A percentile compares a stretch with the other conserved stretches of the same genome.
phyloP scores from a whole-genome alignment of 139 green algal genomes.

The Chlorokybus atmophyticus region DNA sequence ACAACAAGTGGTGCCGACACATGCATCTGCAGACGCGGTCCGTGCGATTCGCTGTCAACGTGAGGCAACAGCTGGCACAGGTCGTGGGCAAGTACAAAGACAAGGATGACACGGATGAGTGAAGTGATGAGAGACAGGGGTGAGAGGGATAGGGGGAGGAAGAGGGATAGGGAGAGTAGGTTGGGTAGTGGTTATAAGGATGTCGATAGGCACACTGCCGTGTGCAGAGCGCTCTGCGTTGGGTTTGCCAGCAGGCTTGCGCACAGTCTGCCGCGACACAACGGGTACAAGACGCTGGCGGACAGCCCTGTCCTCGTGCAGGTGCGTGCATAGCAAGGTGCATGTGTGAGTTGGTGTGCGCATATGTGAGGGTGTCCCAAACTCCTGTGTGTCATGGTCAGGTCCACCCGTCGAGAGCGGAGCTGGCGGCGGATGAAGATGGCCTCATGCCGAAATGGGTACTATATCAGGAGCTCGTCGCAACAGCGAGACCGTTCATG shows the following conservation, averaged over 20 bases:
- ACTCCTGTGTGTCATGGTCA: too few species aligned
- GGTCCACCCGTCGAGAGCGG: conserved; percentile 51
- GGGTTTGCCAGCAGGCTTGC: conserved; percentile 69
- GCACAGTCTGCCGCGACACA: conserved; percentile 49
- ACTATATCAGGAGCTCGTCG: conserved; percentile 81
- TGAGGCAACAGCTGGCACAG: conserved; percentile 62
- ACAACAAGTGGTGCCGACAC: conserved; percentile 10
- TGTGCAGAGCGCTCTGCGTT: conserved; percentile 50
- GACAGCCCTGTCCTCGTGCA: conserved; percentile 6
- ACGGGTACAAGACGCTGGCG: conserved; percentile 75
- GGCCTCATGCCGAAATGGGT: conserved; percentile 85
- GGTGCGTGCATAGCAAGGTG: too few species aligned
- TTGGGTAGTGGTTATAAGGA: too few species aligned
- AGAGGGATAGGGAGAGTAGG: too few species aligned
- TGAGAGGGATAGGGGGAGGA: too few species aligned
- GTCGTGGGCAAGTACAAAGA: too few species aligned
- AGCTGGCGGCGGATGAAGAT: conserved; percentile 51
- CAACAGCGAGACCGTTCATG: conserved; percentile 59
- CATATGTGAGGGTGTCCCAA: too few species aligned
- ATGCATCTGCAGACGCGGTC: conserved; percentile 28
- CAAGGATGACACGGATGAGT: too few species aligned
- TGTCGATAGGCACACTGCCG: background rate
- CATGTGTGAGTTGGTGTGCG: too few species aligned
- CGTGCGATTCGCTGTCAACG: conserved; percentile 70
- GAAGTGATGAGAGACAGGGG: too few species aligned